Evolutionary conservation across 2,329 filamentous ascomycete genomes (phyloP).

Genomic region (Talaromyces sp.): DNA sequence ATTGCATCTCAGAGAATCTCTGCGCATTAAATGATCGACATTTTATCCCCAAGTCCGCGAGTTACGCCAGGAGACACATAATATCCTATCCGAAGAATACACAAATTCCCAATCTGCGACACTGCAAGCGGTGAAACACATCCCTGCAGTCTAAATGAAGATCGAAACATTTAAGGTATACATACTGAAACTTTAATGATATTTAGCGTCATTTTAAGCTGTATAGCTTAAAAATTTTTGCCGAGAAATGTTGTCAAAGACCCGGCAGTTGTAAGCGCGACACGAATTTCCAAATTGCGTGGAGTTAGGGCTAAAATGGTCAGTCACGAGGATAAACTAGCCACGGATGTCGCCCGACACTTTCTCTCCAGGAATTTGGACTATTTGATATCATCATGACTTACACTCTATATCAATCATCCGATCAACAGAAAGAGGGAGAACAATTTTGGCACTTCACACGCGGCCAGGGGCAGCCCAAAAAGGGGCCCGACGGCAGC

Average conservation of each 20-base stretch:
- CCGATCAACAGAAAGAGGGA: background rate
- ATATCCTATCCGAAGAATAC: background rate
- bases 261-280: background rate
- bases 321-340: background rate
- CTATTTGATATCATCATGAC: no score
- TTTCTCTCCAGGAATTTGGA: no score
- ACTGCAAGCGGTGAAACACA: background rate
- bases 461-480: slow-evolving; percentile 6
- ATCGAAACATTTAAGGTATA: background rate
- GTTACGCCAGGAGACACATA: background rate
- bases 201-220: background rate
- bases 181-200: background rate
- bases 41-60: background rate
- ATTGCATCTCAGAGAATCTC: no score
- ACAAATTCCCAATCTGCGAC: background rate
- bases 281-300: background rate
- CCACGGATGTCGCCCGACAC: no score
- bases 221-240: background rate
- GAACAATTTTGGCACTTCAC: background rate
- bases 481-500: background rate
- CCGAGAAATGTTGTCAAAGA: background rate
- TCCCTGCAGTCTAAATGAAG: background rate
- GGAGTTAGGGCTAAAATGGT: slow-evolving; percentile 1
- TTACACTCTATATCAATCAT: no score
- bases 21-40: background rate